Conservation (phyloP, 805 yeast species). For the Pichia occidentalis region DNA sequence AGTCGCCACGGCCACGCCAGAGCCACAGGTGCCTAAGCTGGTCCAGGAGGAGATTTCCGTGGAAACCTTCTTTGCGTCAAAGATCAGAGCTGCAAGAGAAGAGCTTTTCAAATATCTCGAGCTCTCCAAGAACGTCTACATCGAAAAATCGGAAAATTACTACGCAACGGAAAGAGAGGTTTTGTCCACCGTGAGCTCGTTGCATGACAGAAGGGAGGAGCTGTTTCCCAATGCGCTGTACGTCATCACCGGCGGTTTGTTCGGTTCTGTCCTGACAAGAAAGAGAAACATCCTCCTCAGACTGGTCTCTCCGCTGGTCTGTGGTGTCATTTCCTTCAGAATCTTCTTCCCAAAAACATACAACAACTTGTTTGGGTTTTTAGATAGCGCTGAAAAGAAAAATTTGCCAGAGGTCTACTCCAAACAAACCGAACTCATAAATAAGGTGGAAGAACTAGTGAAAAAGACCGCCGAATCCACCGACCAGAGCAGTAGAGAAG, state of each 20-base stretch:
- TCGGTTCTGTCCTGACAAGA: slow-evolving; percentile 71
- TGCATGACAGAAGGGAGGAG: slow-evolving; percentile 62
- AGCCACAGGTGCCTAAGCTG: slow-evolving; percentile 18
- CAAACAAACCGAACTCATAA: slow-evolving; percentile 47
- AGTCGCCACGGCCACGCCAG: slow-evolving; percentile 20
- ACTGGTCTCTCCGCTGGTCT: slow-evolving; percentile 47
- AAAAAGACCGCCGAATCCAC: slow-evolving; percentile 38
- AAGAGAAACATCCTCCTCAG: slow-evolving; percentile 53
- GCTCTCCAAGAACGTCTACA: slow-evolving; percentile 34
- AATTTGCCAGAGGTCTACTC: slow-evolving; percentile 58
- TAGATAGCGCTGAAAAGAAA: slow-evolving; percentile 55
- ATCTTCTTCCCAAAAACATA: slow-evolving; percentile 71
- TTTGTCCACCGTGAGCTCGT: slow-evolving; percentile 52
- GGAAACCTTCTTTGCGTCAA: slow-evolving; percentile 37
- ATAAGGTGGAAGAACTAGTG: slow-evolving; percentile 39
- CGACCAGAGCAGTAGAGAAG: slow-evolving; percentile 32
- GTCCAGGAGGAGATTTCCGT: slow-evolving; percentile 12
- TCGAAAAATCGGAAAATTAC: slow-evolving; percentile 43
- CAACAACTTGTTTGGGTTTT: slow-evolving; percentile 47
- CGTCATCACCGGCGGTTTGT: slow-evolving; percentile 57
- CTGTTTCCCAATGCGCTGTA: slow-evolving; percentile 67
- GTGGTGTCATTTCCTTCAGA: slow-evolving; percentile 60
- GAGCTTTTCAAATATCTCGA: slow-evolving; percentile 30
- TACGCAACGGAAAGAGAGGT: slow-evolving; percentile 57
- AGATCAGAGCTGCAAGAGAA: slow-evolving; percentile 44